These are phyloP conservation scores for Aspergillus hortae DNA, from an alignment of 2,329 filamentous ascomycete species.

Conservation along the genomic window DNA sequence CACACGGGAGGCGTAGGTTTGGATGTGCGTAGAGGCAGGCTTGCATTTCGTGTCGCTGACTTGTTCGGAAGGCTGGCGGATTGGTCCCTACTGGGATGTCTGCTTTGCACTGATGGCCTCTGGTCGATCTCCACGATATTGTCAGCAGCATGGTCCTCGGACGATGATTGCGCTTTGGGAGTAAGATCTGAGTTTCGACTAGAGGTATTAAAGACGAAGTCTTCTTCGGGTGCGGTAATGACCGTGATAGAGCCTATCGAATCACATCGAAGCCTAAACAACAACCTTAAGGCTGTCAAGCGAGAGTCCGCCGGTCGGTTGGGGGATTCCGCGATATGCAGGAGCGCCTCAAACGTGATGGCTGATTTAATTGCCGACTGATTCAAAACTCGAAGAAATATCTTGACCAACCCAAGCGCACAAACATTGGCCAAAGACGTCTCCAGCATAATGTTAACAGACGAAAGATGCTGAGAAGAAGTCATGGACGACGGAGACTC, in stretches of 20 bases:
- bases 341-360: slow-evolving; percentile 59
- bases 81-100: slow-evolving; percentile 30
- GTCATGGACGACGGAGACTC: slow-evolving; percentile 28
- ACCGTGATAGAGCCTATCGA: slow-evolving; percentile 74
- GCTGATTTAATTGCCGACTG: slow-evolving; percentile 62
- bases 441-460: slow-evolving; percentile 25
- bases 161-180: slow-evolving; percentile 38
- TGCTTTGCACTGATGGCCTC: slow-evolving; percentile 22
- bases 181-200: slow-evolving; percentile 59
- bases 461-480: slow-evolving; percentile 29
- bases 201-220: slow-evolving; percentile 67
- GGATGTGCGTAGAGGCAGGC: slow-evolving; percentile 28
- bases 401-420: slow-evolving; percentile 65
- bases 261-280: slow-evolving; percentile 81
- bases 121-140: slow-evolving; percentile 37
- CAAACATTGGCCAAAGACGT: slow-evolving; percentile 58
- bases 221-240: slow-evolving; percentile 65
- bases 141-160: slow-evolving; percentile 40
- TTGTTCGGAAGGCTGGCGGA: slow-evolving; percentile 26
- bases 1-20: slow-evolving; percentile 49
- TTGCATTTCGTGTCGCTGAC: slow-evolving; percentile 30
- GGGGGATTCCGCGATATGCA: slow-evolving; percentile 60
- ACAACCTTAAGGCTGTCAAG: slow-evolving; percentile 69
- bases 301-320: slow-evolving; percentile 65
- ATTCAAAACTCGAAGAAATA: slow-evolving; percentile 73